phyloP scores from a whole-genome alignment of 1,284 basidiomycete species.

The Athelia sp. region DNA sequence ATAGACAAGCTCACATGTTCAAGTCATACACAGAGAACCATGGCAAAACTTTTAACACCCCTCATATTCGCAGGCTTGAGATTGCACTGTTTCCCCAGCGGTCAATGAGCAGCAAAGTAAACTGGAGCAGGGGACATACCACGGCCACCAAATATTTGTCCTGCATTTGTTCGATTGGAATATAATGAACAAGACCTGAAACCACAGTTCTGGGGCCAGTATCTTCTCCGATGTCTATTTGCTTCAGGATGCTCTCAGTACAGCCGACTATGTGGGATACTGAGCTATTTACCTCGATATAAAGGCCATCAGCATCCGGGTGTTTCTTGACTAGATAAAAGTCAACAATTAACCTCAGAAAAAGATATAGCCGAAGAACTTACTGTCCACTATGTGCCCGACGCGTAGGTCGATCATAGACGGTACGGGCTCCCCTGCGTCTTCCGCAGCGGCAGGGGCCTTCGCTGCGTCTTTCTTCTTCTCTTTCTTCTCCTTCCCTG shows the following conservation, averaged over 20 bases:
- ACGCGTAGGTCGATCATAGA: constrained; percentile 95
- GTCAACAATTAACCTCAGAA: too few species aligned
- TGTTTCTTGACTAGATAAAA: constrained; percentile 75
- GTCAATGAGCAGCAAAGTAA: neutral
- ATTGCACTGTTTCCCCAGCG: constrained; percentile 61
- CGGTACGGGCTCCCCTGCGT: constrained; percentile 75
- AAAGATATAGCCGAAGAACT: constrained; percentile 21
- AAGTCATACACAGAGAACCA: constrained; percentile 82
- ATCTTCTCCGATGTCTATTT: constrained; percentile 95
- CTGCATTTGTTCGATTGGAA: constrained; percentile 90
- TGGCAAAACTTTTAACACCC: constrained; percentile 93
- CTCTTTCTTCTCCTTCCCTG: constrained; percentile 45
- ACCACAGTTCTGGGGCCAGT: constrained; percentile 91
- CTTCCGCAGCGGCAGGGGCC: constrained; percentile 46
- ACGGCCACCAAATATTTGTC: constrained; percentile 84
- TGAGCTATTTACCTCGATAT: constrained; percentile 66
- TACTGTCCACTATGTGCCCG: constrained; percentile 85
- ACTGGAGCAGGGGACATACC: constrained; percentile 42
- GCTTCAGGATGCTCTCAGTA: constrained; percentile 34
- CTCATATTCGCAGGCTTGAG: constrained; percentile 95
- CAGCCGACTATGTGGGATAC: constrained; percentile 3
- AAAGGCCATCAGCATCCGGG: constrained; percentile 90
- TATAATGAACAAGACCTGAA: constrained; percentile 91
- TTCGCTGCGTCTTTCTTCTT: constrained; percentile 26
- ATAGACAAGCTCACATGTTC: too few species aligned